A percentile compares a stretch with the other conserved stretches of the same genome.
phyloP scores from a whole-genome alignment of 1,139 yeast genomes.

The Nakaseomyces delphensis region DNA sequence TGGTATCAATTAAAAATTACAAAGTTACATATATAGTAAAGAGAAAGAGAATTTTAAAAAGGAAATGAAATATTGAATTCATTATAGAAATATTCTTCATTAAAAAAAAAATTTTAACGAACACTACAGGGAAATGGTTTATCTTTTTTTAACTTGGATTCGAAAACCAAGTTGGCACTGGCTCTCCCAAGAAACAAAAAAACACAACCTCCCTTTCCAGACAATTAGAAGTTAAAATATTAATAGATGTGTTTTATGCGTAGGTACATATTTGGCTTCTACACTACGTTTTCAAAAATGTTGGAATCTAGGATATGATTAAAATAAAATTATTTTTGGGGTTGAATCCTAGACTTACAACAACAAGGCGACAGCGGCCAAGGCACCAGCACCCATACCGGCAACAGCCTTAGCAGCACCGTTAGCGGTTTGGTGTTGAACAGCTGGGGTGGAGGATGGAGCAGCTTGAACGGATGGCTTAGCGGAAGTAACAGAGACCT shows the following conservation, averaged over 20 bases:
- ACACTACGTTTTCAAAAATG: background rate
- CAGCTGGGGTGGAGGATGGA: constrained; percentile 3
- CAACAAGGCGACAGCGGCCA: constrained; percentile 8
- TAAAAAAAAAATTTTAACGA: background rate
- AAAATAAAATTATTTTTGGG: background rate
- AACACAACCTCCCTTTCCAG: too few species aligned
- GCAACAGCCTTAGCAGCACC: constrained; percentile 8
- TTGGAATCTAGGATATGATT: background rate
- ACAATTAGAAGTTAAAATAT: background rate
- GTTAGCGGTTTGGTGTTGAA: constrained; percentile 7
- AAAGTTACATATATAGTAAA: too few species aligned
- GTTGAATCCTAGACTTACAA: constrained; percentile 1
- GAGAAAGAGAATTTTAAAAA: background rate
- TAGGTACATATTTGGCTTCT: too few species aligned
- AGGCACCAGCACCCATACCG: constrained; percentile 10
- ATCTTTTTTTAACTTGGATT: too few species aligned
- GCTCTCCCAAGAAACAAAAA: too few species aligned
- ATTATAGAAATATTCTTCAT: background rate
- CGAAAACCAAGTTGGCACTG: too few species aligned
- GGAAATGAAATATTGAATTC: background rate
- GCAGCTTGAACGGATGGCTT: constrained; percentile 1
- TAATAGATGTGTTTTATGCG: background rate
- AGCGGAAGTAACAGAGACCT: constrained; percentile 3
- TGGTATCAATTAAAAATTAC: too few species aligned
- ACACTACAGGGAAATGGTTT: background rate